Evolutionary conservation across 129 eudicot genomes (phyloP).

Genomic region (Tagetes erecta): DNA sequence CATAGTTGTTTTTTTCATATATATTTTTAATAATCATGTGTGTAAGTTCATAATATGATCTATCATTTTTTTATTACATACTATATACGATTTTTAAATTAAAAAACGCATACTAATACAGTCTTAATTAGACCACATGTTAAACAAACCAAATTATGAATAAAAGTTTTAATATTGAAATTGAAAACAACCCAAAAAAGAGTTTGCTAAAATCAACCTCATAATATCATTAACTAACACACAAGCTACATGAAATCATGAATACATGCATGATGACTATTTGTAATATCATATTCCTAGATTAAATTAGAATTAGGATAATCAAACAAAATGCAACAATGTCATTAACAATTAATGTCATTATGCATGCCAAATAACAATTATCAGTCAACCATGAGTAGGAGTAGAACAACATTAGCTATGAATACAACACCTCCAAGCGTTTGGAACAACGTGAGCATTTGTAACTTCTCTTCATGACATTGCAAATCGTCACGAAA

Average conservation of each 20-base stretch:
- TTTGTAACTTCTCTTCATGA: slow-evolving; percentile 33
- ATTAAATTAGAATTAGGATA: not conserved
- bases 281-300: not conserved
- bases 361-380: not conserved
- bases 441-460: slow-evolving; percentile 39
- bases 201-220: not conserved
- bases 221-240: not conserved
- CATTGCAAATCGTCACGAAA: slow-evolving; percentile 33
- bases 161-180: too few relatives aligned
- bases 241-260: not conserved
- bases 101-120: too few relatives aligned
- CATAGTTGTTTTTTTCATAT: too few relatives aligned
- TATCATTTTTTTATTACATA: too few relatives aligned
- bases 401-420: not conserved
- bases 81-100: too few relatives aligned
- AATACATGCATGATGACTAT: not conserved
- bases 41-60: too few relatives aligned
- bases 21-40: too few relatives aligned
- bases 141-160: too few relatives aligned
- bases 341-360: not conserved
- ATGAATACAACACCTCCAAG: slow-evolving; percentile 34
- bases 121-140: too few relatives aligned
- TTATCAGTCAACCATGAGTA: not conserved
- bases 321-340: not conserved
- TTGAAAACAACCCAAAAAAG: too few relatives aligned